These are phyloP conservation scores for Withania somnifera DNA, from an alignment of 305 asterid species.

Conservation along the genomic window DNA sequence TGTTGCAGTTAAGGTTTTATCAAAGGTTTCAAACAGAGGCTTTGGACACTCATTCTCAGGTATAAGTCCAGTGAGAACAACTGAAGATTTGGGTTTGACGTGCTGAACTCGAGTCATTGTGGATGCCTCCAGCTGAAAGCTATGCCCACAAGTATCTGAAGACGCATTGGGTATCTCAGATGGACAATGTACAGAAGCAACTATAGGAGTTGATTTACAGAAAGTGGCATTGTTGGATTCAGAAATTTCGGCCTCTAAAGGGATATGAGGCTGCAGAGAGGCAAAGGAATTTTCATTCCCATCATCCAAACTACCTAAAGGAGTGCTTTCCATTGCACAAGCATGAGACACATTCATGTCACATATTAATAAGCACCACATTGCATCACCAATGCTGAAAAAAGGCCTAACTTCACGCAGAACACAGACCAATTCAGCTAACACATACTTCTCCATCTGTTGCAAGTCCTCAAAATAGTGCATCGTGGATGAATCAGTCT, in stretches of 20 bases:
- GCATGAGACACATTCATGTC: slow-evolving; percentile 77
- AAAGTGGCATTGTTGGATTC: slow-evolving; percentile 26
- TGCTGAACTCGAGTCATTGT: slow-evolving; percentile 14
- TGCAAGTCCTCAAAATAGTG: slow-evolving; percentile 66
- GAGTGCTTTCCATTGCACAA: slow-evolving; percentile 66
- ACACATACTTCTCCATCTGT: slow-evolving; percentile 66
- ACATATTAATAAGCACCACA: slow-evolving; percentile 83
- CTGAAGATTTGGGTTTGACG: slow-evolving; percentile 23
- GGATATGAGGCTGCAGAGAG: slow-evolving; percentile 20
- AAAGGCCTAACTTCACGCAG: slow-evolving; percentile 64
- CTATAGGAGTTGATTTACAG: slow-evolving; percentile 26
- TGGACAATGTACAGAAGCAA: slow-evolving; percentile 22
- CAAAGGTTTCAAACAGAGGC: slow-evolving; percentile 18
- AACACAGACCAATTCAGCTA: slow-evolving; percentile 82
- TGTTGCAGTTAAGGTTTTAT: slow-evolving; percentile 40
- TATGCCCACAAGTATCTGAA: slow-evolving; percentile 21
- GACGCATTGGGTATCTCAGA: slow-evolving; percentile 18
- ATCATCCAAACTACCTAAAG: slow-evolving; percentile 28
- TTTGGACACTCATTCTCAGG: slow-evolving; percentile 34
- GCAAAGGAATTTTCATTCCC: slow-evolving; percentile 20
- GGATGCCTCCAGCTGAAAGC: slow-evolving; percentile 34
- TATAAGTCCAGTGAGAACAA: slow-evolving; percentile 19
- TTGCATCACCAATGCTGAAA: slow-evolving; percentile 78
- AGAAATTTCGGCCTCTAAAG: slow-evolving; percentile 22
- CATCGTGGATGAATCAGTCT: slow-evolving; percentile 40